Base-by-base conservation (phyloP, 139 green algal genomes). In the Axilococcus clingmanii region DNA sequence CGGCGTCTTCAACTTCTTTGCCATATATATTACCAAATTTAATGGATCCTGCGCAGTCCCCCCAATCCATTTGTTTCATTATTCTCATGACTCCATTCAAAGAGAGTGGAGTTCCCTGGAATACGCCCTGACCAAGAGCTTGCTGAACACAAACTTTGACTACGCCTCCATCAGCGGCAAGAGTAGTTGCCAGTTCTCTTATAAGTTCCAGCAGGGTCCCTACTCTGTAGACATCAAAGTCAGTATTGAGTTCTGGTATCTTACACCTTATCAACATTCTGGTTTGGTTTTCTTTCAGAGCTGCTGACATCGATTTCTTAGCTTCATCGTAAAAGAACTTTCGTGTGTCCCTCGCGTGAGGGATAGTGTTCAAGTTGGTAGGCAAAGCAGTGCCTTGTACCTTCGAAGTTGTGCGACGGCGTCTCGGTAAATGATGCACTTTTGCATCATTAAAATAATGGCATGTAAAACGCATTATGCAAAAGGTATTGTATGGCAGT, bases 51-150 rank as follows among this genome's bases (percentile, higher is more conserved):
- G 28, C 35, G 15, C 8, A 23, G 8, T 37, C 25, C 4, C 79
- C 82, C 84, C 84, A 94, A 63, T 94, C 84, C 84, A 94, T 93
- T 25, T 62, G 57, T 14, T 83, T 63, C 53, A 93, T 66, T 34
- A 93, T 87, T 8, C 71, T 55, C 25, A 64, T 61, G 30, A 85
- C 75, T 2, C 77, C 82, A 17, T 59, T 71, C 17, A 93, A 59
- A 15, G 64, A 61, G 29, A 93, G 55, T 8, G 83, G 83, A 33
- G 87, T 57, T 22, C 49, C 49, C 12, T 79, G 62, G 43, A 93
- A 93, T 12, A 93, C 76, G 40, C 83, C 83, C 34, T 82, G 27
- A 0, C 84, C 84, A 76, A 92, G 77, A n/a, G 66, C 25, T 30
- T 77, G 68, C 51, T 86, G 78, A 25, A 87, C 67, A 48, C 75